Evolutionary conservation across 2,329 filamentous ascomycete genomes (phyloP).

Genomic region (Venturia asperata): DNA sequence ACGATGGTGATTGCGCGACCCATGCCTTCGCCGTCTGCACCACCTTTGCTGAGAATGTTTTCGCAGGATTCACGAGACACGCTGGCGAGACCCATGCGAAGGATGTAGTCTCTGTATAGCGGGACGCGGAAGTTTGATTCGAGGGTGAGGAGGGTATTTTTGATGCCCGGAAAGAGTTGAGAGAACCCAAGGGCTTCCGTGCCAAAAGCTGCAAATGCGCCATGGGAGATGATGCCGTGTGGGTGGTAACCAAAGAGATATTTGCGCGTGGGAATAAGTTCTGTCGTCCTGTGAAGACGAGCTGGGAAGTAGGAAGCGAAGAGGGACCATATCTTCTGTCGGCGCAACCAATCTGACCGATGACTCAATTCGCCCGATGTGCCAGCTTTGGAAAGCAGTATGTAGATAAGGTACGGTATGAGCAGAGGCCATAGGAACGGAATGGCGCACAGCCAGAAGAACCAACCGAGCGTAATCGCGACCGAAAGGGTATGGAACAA

Average conservation of each 20-base stretch:
- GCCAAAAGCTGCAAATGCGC: slow-evolving; percentile 85
- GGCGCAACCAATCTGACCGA: slow-evolving; percentile 68
- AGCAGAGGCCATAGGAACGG: slow-evolving; percentile 82
- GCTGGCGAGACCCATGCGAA: slow-evolving; percentile 77
- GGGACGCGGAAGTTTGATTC: slow-evolving; percentile 93
- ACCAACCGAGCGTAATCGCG: slow-evolving; percentile 55
- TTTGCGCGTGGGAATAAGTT: slow-evolving; percentile 72
- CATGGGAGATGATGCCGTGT: slow-evolving; percentile 94
- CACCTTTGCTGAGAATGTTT: slow-evolving; percentile 76
- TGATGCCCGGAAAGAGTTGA: slow-evolving; percentile 87
- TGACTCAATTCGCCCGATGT: slow-evolving; percentile 67
- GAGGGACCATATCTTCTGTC: slow-evolving; percentile 70
- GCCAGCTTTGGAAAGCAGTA: slow-evolving; percentile 70
- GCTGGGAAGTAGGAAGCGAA: slow-evolving; percentile 93
- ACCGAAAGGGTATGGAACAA: slow-evolving; percentile 45
- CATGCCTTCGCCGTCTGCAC: slow-evolving; percentile 71
- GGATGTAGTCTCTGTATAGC: slow-evolving; percentile 88
- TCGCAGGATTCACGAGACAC: slow-evolving; percentile 90
- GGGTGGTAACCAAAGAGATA: slow-evolving; percentile 98
- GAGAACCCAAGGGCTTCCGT: slow-evolving; percentile 85
- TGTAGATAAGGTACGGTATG: slow-evolving; percentile 73
- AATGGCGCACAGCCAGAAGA: slow-evolving; percentile 87
- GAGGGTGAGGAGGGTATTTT: slow-evolving; percentile 86
- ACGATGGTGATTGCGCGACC: slow-evolving; percentile 96
- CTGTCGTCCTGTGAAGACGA: slow-evolving; percentile 73